Evolutionary conservation across 2,329 filamentous ascomycete species (phyloP), one percentile per base, ranked within the genome.

Genomic region (Nigrospora sphaerica): DNA sequence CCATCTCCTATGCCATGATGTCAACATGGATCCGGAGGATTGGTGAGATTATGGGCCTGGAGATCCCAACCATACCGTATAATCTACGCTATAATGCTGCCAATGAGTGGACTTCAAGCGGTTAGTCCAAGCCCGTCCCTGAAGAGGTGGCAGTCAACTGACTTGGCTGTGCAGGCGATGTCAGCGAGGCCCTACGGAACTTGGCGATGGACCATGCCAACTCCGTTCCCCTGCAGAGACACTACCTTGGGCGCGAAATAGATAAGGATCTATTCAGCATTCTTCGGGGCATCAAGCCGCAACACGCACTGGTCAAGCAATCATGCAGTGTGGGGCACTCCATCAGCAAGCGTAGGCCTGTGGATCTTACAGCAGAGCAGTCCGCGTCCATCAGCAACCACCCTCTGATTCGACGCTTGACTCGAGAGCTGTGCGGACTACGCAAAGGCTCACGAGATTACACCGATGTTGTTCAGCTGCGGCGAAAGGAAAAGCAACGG

Each of bases 81-180:
- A 48, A 23, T 44, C 50, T 59, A 39, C 46, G 42, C 32, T 58
- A 59, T 39, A 41, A 43, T 45, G 37, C 44, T 39, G 49, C 46
- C 12, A 59, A 60, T 36, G 44, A 32, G 12, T 53, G 54, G 18
- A 53, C 55, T 42, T 17, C 52, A 44, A 58, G 49, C 46, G 32
- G 52, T 58, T 18, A 17, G 46, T 58, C 45, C 39, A 31, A 23
- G 36, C 34, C 17, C 23, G 5, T 28, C 23, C 23, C 23, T 28
- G 23, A 28, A 28, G 23, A 28, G 23, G 23, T 28, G 23, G 10
- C 10, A 28, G 2, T 28, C 4, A 28, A 28, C 23, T 28, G 23
- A 28, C 23, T 28, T 28, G 23, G 23, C 23, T 28, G 7, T 28
- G 6, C 23, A 28, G 23, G 23, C 23, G 23, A 28, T 28, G 36